A percentile compares a stretch with the other conserved stretches of the same genome.
Evolutionary conservation across 257 asterid species (phyloP).

Genomic region (Osmanthus fragrans): DNA sequence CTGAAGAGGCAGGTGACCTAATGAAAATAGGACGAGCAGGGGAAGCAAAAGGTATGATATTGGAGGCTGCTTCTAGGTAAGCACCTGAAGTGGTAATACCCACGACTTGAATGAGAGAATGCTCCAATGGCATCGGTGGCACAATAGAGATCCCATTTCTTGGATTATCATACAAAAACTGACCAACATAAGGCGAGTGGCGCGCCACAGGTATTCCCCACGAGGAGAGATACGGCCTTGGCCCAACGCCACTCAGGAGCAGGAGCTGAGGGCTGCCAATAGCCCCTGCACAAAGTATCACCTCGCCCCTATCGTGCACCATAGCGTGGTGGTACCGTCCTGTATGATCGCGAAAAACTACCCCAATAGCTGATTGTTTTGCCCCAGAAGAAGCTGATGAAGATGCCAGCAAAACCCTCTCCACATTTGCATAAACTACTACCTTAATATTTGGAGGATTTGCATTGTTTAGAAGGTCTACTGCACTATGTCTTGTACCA

Average conservation of each 20-base stretch:
- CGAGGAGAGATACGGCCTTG: conserved; percentile 75
- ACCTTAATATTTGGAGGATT: conserved; percentile 56
- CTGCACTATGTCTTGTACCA: conserved; percentile 76
- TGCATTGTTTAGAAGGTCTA: conserved; percentile 70
- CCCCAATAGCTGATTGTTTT: conserved; percentile 59
- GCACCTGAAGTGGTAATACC: conserved; percentile 73
- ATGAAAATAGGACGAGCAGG: conserved; percentile 50
- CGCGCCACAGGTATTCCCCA: conserved; percentile 80
- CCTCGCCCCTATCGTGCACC: conserved; percentile 71
- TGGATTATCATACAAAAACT: conserved; percentile 80
- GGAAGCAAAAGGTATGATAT: conserved; percentile 69
- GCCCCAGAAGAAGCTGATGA: conserved; percentile 15
- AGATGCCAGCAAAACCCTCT: conserved; percentile 55
- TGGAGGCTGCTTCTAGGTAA: conserved; percentile 87
- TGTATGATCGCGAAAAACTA: conserved; percentile 53
- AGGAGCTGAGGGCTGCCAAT: conserved; percentile 89
- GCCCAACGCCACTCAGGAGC: conserved; percentile 82
- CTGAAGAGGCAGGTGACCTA: conserved; percentile 43
- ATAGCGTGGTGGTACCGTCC: conserved; percentile 73
- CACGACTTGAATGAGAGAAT: conserved; percentile 79
- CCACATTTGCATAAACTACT: conserved; percentile 65
- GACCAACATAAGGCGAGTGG: conserved; percentile 77
- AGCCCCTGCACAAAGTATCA: conserved; percentile 78
- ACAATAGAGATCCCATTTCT: conserved; percentile 89
- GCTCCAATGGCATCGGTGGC: conserved; percentile 71